Conservation (phyloP, 768 basidiomycete species). For the Mrakia blollopis region DNA sequence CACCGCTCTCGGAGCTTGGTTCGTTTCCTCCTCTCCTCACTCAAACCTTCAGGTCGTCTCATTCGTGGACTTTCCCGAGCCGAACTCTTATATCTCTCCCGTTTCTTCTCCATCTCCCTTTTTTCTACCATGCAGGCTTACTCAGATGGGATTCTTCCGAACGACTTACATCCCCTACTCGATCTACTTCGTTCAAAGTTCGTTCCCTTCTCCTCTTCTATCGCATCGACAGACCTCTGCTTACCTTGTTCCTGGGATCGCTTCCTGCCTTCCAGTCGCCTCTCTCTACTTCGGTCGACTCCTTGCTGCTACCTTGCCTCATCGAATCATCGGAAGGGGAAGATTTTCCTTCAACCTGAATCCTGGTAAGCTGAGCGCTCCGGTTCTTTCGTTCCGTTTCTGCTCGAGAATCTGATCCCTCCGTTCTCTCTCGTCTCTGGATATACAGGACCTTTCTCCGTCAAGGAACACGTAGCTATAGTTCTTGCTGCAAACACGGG, state of each 20-base stretch:
- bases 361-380: neutral
- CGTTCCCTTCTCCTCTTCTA: neutral
- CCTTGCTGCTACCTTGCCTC: neutral
- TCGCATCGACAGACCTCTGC: neutral
- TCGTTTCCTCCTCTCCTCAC: neutral
- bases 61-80: too few species aligned
- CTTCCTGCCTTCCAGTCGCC: neutral
- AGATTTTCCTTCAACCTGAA: constrained; percentile 1
- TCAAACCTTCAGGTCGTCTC: too few species aligned
- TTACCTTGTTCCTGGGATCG: neutral
- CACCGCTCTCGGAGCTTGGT: constrained; percentile 17
- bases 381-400: too few species aligned
- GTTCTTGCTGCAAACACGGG: constrained; percentile 19
- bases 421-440: too few species aligned
- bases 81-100: too few species aligned
- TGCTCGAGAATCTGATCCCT: too few species aligned
- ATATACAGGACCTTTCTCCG: neutral
- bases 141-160: constrained; percentile 23
- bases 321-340: neutral
- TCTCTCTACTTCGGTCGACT: constrained; percentile 25
- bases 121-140: neutral
- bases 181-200: constrained; percentile 23
- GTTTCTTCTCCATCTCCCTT: too few species aligned
- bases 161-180: constrained; percentile 2
- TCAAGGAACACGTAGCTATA: constrained; percentile 24